Conservation (phyloP, 805 yeast species). For the Yamadazyma nakazawae region DNA sequence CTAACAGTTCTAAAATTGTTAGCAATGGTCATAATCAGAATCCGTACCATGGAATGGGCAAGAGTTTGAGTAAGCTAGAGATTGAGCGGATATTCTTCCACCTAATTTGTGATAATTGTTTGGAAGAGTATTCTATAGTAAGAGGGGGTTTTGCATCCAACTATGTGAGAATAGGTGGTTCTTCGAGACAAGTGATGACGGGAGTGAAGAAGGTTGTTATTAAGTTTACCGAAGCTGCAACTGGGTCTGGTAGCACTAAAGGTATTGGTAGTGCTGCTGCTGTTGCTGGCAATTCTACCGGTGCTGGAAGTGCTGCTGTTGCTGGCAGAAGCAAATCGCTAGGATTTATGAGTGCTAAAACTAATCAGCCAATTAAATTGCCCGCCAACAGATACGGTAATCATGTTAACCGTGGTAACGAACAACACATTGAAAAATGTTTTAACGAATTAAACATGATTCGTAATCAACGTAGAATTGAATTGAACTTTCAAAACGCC, state of each 20-base stretch:
- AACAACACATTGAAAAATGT: constrained; percentile 25
- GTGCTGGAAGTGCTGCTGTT: not conserved
- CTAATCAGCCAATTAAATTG: constrained; percentile 17
- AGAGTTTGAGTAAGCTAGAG: constrained; percentile 57
- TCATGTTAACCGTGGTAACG: constrained; percentile 16
- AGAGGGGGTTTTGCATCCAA: constrained; percentile 78
- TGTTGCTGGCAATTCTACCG: too few relatives aligned
- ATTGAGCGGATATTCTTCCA: constrained; percentile 82
- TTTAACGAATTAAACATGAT: constrained; percentile 37
- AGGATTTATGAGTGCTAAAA: constrained; percentile 15
- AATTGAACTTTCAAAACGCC: constrained; percentile 29
- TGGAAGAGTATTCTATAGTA: constrained; percentile 70
- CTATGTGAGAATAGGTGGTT: constrained; percentile 62
- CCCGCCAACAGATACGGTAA: constrained; percentile 18
- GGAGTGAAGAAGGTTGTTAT: constrained; percentile 48
- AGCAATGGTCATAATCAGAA: constrained; percentile 58
- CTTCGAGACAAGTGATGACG: constrained; percentile 47
- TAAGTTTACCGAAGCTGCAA: constrained; percentile 36
- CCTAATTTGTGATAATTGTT: constrained; percentile 58
- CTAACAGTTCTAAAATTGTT: constrained; percentile 57
- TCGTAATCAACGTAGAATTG: constrained; percentile 42
- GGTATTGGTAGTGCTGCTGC: not conserved
- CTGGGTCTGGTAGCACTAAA: not conserved
- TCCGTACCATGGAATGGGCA: constrained; percentile 71
- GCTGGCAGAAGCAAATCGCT: not conserved